Evolutionary conservation across 208 protist genomes (phyloP), one percentile per base, ranked within the genome.

Genomic region (Giardia muris): DNA sequence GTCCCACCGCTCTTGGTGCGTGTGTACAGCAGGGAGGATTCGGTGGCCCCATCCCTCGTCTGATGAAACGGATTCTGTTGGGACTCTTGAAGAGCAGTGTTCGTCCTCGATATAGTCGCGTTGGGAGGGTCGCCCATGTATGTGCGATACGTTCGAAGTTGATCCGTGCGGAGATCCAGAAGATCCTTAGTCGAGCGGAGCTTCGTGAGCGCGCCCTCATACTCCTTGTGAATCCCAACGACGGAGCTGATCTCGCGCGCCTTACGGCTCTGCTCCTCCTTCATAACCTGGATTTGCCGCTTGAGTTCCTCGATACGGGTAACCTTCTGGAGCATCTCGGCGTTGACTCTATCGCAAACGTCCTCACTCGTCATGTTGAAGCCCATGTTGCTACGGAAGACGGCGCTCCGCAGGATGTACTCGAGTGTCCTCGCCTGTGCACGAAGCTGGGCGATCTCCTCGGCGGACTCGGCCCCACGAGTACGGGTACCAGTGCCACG

Each of bases 81-180:
- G n/a, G n/a, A n/a, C n/a, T n/a, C n/a, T n/a, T n/a, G n/a, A n/a
- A n/a, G n/a, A n/a, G n/a, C n/a, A n/a, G n/a, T n/a, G n/a, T n/a
- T n/a, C n/a, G n/a, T n/a, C n/a, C n/a, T n/a, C n/a, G n/a, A n/a
- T n/a, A n/a, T n/a, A n/a, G n/a, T n/a, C n/a, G n/a, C n/a, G n/a
- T n/a, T n/a, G n/a, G n/a, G n/a, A n/a, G n/a, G n/a, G n/a, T 76
- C 57, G 10, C 57, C 57, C 57, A 76, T 76, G 57, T 76, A 76
- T 30, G 30, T 76, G 19, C 57, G 10, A 30, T 76, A 76, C 57
- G 57, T 76, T 30, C 30, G 10, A 39, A 76, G 57, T 76, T 76
- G 57, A 76, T 76, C 57, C 19, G 57, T 76, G 10, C 57, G 10
- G 57, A 10, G 10, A 30, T 76, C 57, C 10, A 76, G 57, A 76